Conservation (phyloP, 2,329 filamentous ascomycete genomes). For the Fusarium bulbicola region DNA sequence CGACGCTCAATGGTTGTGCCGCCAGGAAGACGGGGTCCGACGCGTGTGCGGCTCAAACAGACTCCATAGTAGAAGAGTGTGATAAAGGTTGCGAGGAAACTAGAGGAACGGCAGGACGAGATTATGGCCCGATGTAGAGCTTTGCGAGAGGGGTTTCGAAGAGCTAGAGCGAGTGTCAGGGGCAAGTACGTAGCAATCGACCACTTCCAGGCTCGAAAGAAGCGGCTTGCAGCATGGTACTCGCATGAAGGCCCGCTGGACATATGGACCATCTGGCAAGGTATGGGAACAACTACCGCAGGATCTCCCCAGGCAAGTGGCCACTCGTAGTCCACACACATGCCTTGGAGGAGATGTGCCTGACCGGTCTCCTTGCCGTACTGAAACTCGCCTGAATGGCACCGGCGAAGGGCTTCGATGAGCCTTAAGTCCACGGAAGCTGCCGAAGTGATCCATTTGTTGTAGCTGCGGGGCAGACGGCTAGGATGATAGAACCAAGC, state of each 20-base stretch:
- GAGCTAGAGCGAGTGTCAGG: conserved; percentile 72
- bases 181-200: conserved; percentile 81
- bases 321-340: conserved; percentile 77
- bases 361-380: conserved; percentile 81
- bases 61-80: conserved; percentile 86
- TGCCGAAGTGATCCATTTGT: conserved; percentile 82
- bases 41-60: conserved; percentile 76
- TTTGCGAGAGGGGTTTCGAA: conserved; percentile 57
- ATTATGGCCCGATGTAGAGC: conserved; percentile 62
- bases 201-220: conserved; percentile 75
- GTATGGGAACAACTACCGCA: conserved; percentile 72
- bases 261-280: conserved; percentile 87
- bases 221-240: conserved; percentile 74
- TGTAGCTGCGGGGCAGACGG: conserved; percentile 76
- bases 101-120: conserved; percentile 75
- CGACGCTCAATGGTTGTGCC: conserved; percentile 53
- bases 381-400: conserved; percentile 67
- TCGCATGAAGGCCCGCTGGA: conserved; percentile 78
- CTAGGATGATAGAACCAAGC: conserved; percentile 83
- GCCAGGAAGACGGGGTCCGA: conserved; percentile 76
- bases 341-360: conserved; percentile 71
- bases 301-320: conserved; percentile 80
- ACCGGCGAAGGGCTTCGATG: conserved; percentile 76
- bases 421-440: conserved; percentile 80
- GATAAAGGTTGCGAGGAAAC: conserved; percentile 82